Conservation (phyloP, 768 basidiomycete genomes). For the Chlorophyllum brunneum region DNA sequence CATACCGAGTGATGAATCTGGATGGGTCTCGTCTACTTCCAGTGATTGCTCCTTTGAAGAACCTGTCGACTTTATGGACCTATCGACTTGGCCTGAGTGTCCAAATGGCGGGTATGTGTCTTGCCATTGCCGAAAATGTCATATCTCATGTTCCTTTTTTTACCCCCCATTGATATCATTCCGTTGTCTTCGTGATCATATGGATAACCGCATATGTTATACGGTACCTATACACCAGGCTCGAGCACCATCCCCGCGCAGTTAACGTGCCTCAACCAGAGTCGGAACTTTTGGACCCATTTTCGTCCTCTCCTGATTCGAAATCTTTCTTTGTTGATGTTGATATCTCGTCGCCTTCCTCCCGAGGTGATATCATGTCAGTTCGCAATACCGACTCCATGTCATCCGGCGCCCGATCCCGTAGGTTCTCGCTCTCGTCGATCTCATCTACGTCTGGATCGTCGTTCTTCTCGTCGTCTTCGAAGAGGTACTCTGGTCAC, state of each 20-base stretch:
- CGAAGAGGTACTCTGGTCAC: background rate
- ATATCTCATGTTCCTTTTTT: background rate
- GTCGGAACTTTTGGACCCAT: constrained; percentile 31
- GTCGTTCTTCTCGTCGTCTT: constrained; percentile 19
- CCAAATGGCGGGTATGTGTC: constrained; percentile 8
- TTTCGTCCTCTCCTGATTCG: constrained; percentile 35
- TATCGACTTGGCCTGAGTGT: constrained; percentile 3
- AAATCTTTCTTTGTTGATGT: constrained; percentile 42
- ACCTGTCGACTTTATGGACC: background rate
- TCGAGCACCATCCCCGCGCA: background rate
- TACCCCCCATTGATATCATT: background rate
- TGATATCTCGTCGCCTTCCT: constrained; percentile 16
- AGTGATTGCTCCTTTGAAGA: background rate
- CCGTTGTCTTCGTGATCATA: background rate
- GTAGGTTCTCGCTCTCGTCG: constrained; percentile 14
- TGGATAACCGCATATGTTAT: background rate
- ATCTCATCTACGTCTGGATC: constrained; percentile 18
- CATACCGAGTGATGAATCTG: constrained; percentile 6
- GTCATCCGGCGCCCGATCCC: background rate
- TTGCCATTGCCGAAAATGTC: background rate
- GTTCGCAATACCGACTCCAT: background rate
- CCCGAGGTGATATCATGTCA: too few relatives aligned
- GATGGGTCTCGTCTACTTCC: constrained; percentile 3
- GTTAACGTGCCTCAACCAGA: background rate
- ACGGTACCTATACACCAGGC: background rate